Evolutionary conservation across 345 rosid genomes (phyloP).

Genomic region (Turritis glabra): DNA sequence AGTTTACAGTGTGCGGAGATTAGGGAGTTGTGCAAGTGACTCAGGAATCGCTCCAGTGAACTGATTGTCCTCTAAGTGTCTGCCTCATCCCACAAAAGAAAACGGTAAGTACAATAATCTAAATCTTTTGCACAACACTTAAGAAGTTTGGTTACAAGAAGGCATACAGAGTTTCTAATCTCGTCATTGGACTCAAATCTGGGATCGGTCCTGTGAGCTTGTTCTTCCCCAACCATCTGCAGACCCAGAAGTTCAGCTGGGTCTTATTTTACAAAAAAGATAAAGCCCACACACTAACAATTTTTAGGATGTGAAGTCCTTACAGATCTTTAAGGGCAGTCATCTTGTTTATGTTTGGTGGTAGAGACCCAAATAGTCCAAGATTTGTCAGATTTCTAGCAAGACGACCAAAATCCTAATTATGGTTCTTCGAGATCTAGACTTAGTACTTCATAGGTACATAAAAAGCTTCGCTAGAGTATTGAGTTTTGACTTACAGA

Average conservation of each 20-base stretch:
- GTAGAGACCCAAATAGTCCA: constrained; percentile 61
- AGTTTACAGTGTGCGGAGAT: constrained; percentile 61
- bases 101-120: neutral
- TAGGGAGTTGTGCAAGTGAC: constrained; percentile 54
- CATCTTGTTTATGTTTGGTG: constrained; percentile 55
- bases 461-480: constrained; percentile 6
- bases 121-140: constrained; percentile 9
- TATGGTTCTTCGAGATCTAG: neutral
- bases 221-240: constrained; percentile 79
- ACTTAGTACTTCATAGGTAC: neutral
- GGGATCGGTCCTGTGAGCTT: constrained; percentile 70
- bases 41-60: constrained; percentile 67
- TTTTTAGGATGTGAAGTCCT: constrained; percentile 32
- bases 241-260: constrained; percentile 24
- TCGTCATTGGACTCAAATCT: constrained; percentile 49
- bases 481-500: constrained; percentile 56
- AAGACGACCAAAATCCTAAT: constrained; percentile 28
- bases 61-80: constrained; percentile 80
- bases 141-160: constrained; percentile 18
- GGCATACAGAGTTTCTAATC: constrained; percentile 67
- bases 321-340: constrained; percentile 70
- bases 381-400: constrained; percentile 64
- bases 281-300: neutral
- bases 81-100: constrained; percentile 32
- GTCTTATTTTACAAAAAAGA: constrained; percentile 18